These are phyloP conservation scores for Coniosporium apollinis DNA, from an alignment of 495 filamentous ascomycete species.

Conservation along the genomic window DNA sequence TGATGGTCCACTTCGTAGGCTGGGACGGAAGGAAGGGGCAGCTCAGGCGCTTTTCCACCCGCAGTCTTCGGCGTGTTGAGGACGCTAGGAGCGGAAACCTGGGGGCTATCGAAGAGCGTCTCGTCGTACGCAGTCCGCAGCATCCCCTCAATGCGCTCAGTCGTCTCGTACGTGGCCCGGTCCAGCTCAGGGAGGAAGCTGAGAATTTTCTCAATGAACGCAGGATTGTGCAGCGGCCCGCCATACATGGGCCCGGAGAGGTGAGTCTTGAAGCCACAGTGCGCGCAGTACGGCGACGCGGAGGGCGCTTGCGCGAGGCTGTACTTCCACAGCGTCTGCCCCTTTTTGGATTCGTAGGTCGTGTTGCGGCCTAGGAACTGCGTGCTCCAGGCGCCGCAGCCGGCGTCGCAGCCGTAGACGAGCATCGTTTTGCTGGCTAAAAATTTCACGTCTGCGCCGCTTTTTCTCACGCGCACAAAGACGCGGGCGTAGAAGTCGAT, in stretches of 20 bases:
- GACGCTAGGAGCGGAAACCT: background rate
- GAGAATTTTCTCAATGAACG: constrained; percentile 64
- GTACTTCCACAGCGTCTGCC: constrained; percentile 57
- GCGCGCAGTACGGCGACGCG: constrained; percentile 43
- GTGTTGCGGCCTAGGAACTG: constrained; percentile 57
- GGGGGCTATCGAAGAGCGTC: constrained; percentile 11
- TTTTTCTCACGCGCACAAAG: constrained; percentile 68
- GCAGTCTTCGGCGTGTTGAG: constrained; percentile 1
- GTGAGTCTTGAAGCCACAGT: constrained; percentile 72
- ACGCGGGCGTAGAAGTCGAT: constrained; percentile 92
- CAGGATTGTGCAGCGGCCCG: constrained; percentile 67
- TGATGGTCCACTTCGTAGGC: constrained; percentile 44
- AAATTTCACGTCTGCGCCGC: constrained; percentile 73
- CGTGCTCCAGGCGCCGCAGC: constrained; percentile 74
- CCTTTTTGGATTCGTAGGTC: constrained; percentile 46
- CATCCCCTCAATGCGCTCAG: constrained; percentile 76
- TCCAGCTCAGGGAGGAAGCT: constrained; percentile 44
- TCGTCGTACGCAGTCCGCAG: constrained; percentile 76
- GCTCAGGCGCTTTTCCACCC: no score
- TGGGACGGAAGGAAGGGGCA: constrained; percentile 13
- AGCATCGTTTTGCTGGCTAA: constrained; percentile 80
- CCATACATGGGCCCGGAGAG: constrained; percentile 88
- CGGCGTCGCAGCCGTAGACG: constrained; percentile 75
- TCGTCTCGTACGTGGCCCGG: constrained; percentile 54
- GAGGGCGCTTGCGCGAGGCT: constrained; percentile 51